Base-by-base conservation (phyloP, 2,329 filamentous ascomycete genomes). In the Dothideomycetes sp. region DNA sequence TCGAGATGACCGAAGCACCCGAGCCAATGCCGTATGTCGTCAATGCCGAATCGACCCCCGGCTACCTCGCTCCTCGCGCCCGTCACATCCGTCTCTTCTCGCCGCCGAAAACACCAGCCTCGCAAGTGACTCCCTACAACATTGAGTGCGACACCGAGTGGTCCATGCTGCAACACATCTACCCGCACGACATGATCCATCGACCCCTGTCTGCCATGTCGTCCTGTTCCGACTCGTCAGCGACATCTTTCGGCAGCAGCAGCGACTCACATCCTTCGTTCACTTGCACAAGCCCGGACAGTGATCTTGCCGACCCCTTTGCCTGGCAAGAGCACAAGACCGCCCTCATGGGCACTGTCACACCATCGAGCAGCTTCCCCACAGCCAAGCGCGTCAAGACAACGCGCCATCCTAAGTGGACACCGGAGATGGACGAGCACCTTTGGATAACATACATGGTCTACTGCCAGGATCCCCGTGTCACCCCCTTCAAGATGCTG, bases 401-500 rank as follows among this genome's bases (percentile, higher is more conserved):
- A 24, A 59, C 58, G 36, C 60, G 57, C 31, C 53, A 52, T 53
- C 55, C 59, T 5, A 64, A 59, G 28, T 81, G 76, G 70, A 78
- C 71, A 4, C 61, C 70, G 30, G 74, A 77, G 37, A 80, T 79
- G 75, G 77, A 81, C 53, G 69, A 73, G 42, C 77, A 81, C 52
- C 59, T 81, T 22, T 80, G 77, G 76, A 72, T 76, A 53, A 77
- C 74, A 7, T 81, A 79, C 58, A 73, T 78, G 61, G 65, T 69
- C 39, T 80, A 79, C 54, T 62, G 80, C n/a, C 73, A 77, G 46
- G 76, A 80, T 55, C 77, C 77, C 15, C 76, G 72, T 3, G 69
- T 80, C 33, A 81, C 77, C 1, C 77, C 77, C 0, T 80, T 80
- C 65, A 80, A 80, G 53, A 77, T 75, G 61, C 67, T 79, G 1